phyloP scores from a whole-genome alignment of 1,284 basidiomycete species.

The Rhodotorula sp. region DNA sequence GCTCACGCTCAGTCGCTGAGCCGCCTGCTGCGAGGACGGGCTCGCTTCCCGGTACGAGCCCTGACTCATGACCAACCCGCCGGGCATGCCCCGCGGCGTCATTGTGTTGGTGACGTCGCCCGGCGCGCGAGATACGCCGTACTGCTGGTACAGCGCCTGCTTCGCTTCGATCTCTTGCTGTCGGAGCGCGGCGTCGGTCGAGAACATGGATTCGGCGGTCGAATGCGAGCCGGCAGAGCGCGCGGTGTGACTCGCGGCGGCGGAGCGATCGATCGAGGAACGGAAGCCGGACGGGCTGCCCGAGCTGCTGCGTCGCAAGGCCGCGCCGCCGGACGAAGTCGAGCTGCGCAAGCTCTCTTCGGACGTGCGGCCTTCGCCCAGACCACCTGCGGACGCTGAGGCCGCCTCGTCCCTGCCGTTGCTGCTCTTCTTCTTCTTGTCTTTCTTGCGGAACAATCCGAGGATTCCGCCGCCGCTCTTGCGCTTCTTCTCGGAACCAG shows the following conservation, averaged over 20 bases:
- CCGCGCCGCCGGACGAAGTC: neutral
- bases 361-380: conserved; percentile 5
- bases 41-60: too few relatives aligned
- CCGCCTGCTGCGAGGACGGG: neutral
- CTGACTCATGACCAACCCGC: conserved; percentile 8
- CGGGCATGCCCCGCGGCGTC: conserved; percentile 21
- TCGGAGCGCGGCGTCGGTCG: conserved; percentile 55
- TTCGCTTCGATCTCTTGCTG: conserved; percentile 84
- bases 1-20: neutral
- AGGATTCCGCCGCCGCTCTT: conserved; percentile 66
- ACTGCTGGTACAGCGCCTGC: conserved; percentile 83
- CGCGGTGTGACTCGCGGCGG: neutral
- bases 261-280: conserved; percentile 11
- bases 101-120: conserved; percentile 43
- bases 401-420: conserved; percentile 1
- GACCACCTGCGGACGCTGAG: conserved; percentile 2
- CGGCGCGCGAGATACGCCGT: conserved; percentile 51
- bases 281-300: conserved; percentile 11
- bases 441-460: conserved; percentile 69
- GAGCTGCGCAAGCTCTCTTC: conserved; percentile 29
- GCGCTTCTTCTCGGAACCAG: conserved; percentile 59
- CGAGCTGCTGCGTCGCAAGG: conserved; percentile 2
- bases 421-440: conserved; percentile 65
- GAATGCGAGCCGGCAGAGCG: conserved; percentile 43
- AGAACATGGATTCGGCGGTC: conserved; percentile 43